Base-by-base conservation (phyloP, 768 basidiomycete species). In the Daedaleopsis sinensis region DNA sequence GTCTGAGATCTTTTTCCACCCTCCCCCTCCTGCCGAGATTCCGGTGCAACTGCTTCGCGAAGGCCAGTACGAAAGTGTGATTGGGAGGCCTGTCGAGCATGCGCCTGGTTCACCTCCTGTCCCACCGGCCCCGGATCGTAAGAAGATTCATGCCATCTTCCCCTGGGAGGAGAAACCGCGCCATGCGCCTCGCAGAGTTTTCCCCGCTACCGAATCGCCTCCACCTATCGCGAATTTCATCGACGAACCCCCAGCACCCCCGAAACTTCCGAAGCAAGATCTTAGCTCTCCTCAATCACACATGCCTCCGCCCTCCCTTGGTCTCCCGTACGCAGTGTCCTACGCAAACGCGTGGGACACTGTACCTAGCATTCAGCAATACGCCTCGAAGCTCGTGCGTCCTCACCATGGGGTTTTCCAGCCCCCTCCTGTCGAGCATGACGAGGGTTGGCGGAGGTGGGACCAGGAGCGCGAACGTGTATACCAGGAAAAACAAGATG, bases 121-220 rank as follows among this genome's bases (percentile, higher is more conserved):
- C 16, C 74, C 76, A 13, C 82, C 83, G 7, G 82, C 79, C 65
- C 93, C 94, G 4, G 91, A 95, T 71, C 82, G 78, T 27, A 76
- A 75, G 24, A 91, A 91, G 68, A 84, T 96, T 21, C 88, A 88
- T 62, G 78, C 82, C 37, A 79, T 97, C 37, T 98, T 99, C 74
- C 95, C 96, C n/a, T 99, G 96, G 96, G 96, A 99, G 71, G 83
- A 87, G 60, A 83, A 84, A 67, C 88, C 84, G 13, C 85, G 90
- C 36, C 81, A 78, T 51, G 66, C 80, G 64, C 92, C 91, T 15
- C 80, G 79, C 27, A 89, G 93, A 55, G 83, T 90, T 36, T 93
- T 93, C 68, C 93, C 91, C 32, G 76, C 73, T n/a, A 76, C 82
- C 35, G 87, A 89, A 51, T 77, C 81, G 50, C 86, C 82, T 24